phyloP scores from a whole-genome alignment of 495 filamentous ascomycete species.

The Usnea hakonensis region DNA sequence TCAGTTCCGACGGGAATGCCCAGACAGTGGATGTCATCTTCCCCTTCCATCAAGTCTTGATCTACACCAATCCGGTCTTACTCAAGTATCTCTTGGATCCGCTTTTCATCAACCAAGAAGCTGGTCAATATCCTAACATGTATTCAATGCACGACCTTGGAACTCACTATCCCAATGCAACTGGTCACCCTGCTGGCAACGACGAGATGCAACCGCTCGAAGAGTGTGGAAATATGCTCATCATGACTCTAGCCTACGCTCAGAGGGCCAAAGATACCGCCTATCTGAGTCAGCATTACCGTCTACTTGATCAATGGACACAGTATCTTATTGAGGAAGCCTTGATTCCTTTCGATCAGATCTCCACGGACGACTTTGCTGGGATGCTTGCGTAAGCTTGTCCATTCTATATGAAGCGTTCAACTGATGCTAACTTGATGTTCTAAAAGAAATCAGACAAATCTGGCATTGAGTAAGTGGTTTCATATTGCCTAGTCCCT shows the following conservation, averaged over 20 bases:
- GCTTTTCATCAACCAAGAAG: slow-evolving; percentile 74
- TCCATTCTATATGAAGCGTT: background rate
- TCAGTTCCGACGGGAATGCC: slow-evolving; percentile 84
- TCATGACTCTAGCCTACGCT: slow-evolving; percentile 74
- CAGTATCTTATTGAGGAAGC: slow-evolving; percentile 71
- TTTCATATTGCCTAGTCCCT: too few species aligned
- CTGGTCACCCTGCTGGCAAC: slow-evolving; percentile 69
- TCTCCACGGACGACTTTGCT: slow-evolving; percentile 91
- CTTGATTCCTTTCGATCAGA: slow-evolving; percentile 77
- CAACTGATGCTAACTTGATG: background rate
- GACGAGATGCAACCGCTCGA: slow-evolving; percentile 93
- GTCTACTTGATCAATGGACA: slow-evolving; percentile 78
- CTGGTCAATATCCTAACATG: slow-evolving; percentile 72
- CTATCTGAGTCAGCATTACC: slow-evolving; percentile 54
- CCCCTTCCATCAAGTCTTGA: slow-evolving; percentile 79
- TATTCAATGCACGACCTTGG: slow-evolving; percentile 77
- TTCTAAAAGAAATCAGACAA: slow-evolving; percentile 64
- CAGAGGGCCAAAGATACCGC: slow-evolving; percentile 36
- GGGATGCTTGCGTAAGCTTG: slow-evolving; percentile 64
- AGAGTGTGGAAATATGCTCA: slow-evolving; percentile 93
- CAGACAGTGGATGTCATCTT: slow-evolving; percentile 95
- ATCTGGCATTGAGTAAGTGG: slow-evolving; percentile 83
- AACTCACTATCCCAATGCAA: slow-evolving; percentile 76
- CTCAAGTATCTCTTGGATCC: slow-evolving; percentile 76
- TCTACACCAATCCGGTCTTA: slow-evolving; percentile 81